A percentile compares a stretch with the other conserved stretches of the same genome.
phyloP scores from a whole-genome alignment of 768 basidiomycete genomes.

The Chiua virens region DNA sequence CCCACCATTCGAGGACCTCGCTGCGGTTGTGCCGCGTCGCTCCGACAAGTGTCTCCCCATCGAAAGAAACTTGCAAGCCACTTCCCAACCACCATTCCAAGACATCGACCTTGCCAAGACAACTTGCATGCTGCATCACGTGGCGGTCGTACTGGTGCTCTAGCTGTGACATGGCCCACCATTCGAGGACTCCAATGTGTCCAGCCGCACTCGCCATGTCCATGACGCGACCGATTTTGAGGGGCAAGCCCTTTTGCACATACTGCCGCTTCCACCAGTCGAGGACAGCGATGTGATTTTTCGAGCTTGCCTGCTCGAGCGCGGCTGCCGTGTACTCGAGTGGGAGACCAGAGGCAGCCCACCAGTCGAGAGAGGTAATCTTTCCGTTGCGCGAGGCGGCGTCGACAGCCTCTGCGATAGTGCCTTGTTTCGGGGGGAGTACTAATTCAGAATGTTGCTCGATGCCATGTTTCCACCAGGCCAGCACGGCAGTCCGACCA shows the following conservation, averaged over 20 bases:
- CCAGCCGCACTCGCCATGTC: conserved; percentile 83
- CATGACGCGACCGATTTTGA: conserved; percentile 84
- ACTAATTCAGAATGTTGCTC: conserved; percentile 62
- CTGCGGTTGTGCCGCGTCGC: conserved; percentile 82
- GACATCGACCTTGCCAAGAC: conserved; percentile 76
- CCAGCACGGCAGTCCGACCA: conserved; percentile 68
- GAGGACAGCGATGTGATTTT: conserved; percentile 71
- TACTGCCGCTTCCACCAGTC: conserved; percentile 81
- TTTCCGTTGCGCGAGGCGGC: conserved; percentile 78
- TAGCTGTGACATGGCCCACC: conserved; percentile 81
- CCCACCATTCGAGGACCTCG: conserved; percentile 89
- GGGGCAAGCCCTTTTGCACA: conserved; percentile 46
- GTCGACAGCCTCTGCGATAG: conserved; percentile 72
- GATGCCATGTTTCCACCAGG: conserved; percentile 77
- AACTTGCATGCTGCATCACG: conserved; percentile 76
- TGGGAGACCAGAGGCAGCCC: conserved; percentile 62
- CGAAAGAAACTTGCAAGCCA: conserved; percentile 74
- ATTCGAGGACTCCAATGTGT: conserved; percentile 72
- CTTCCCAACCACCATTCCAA: conserved; percentile 83
- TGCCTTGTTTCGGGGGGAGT: conserved; percentile 50
- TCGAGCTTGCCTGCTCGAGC: conserved; percentile 76
- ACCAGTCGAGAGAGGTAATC: conserved; percentile 78
- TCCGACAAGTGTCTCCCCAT: conserved; percentile 74
- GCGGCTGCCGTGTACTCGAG: conserved; percentile 80
- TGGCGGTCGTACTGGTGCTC: conserved; percentile 78